Evolutionary conservation across 306 rosid species (phyloP).

Genomic region (Castanea mollissima): DNA sequence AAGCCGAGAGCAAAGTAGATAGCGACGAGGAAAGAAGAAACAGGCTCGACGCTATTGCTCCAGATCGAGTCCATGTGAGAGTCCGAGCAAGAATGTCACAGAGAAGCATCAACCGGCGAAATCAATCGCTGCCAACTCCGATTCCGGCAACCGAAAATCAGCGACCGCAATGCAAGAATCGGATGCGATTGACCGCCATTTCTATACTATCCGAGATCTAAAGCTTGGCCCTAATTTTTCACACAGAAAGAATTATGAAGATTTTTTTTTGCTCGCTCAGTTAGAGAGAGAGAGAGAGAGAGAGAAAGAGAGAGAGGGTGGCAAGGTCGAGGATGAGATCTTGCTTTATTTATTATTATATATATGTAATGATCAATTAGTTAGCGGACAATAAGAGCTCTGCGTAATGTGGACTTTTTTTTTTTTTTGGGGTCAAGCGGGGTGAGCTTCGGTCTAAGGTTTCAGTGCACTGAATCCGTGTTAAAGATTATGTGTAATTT

Average conservation of each 20-base stretch:
- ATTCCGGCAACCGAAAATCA: conserved; percentile 1
- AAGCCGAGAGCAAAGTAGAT: conserved; percentile 58
- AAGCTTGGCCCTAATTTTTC: conserved; percentile 24
- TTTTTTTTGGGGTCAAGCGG: too few species aligned
- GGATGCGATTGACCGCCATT: conserved; percentile 1
- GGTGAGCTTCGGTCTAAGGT: too few species aligned
- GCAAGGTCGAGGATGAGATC: conserved; percentile 22
- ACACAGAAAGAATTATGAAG: neutral
- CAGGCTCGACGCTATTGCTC: conserved; percentile 38
- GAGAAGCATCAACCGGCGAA: conserved; percentile 32
- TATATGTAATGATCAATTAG: too few species aligned
- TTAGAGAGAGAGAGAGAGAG: conserved; percentile 3
- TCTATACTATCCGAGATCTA: conserved; percentile 17
- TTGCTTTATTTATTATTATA: neutral
- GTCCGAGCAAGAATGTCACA: conserved; percentile 21
- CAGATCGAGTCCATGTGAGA: conserved; percentile 56
- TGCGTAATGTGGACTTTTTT: too few species aligned
- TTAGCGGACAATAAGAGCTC: too few species aligned
- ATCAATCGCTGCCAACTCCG: neutral
- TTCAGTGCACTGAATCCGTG: too few species aligned
- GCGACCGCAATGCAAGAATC: neutral
- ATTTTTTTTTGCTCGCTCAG: neutral
- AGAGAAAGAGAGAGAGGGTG: neutral
- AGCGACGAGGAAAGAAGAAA: conserved; percentile 59
- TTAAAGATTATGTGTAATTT: too few species aligned